These are phyloP conservation scores for Suillus bovinus DNA, from an alignment of 768 basidiomycete genomes.

Conservation along the genomic window DNA sequence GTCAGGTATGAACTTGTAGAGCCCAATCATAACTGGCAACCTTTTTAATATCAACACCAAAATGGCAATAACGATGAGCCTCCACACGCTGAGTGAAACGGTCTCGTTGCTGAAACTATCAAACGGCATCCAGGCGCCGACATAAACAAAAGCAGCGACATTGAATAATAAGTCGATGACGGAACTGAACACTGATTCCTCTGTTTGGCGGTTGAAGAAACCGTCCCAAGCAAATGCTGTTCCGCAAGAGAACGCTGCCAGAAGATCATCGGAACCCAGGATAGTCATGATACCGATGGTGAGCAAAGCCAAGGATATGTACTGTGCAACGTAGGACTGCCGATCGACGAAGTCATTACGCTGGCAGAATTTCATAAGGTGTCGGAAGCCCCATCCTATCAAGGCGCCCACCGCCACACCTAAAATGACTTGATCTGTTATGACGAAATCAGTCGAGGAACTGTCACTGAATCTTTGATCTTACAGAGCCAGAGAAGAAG, in stretches of 20 bases:
- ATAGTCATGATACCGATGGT: constrained; percentile 84
- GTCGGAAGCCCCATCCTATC: constrained; percentile 77
- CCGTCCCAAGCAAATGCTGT: constrained; percentile 97
- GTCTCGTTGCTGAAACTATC: constrained; percentile 64
- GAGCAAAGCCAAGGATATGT: constrained; percentile 79
- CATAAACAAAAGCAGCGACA: constrained; percentile 91
- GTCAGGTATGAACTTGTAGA: constrained; percentile 95
- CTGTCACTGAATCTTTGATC: constrained; percentile 29
- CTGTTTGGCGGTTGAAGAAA: constrained; percentile 91
- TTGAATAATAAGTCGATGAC: constrained; percentile 97
- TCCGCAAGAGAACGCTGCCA: constrained; percentile 94
- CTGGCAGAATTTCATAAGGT: constrained; percentile 94
- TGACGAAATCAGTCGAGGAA: constrained; percentile 10
- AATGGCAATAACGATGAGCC: constrained; percentile 81
- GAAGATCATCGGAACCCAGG: constrained; percentile 89
- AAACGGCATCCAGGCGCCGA: constrained; percentile 99
- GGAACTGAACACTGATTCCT: constrained; percentile 93
- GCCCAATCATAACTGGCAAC: constrained; percentile 77
- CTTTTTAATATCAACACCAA: constrained; percentile 81
- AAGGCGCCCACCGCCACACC: constrained; percentile 73
- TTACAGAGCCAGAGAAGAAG: constrained; percentile 82
- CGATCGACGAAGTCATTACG: constrained; percentile 85
- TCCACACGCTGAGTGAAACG: constrained; percentile 77
- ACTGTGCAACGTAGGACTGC: constrained; percentile 94
- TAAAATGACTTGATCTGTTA: constrained; percentile 73